These are phyloP conservation scores for Xerocomus spinulosus DNA, from an alignment of 768 basidiomycete species.

Conservation along the genomic window DNA sequence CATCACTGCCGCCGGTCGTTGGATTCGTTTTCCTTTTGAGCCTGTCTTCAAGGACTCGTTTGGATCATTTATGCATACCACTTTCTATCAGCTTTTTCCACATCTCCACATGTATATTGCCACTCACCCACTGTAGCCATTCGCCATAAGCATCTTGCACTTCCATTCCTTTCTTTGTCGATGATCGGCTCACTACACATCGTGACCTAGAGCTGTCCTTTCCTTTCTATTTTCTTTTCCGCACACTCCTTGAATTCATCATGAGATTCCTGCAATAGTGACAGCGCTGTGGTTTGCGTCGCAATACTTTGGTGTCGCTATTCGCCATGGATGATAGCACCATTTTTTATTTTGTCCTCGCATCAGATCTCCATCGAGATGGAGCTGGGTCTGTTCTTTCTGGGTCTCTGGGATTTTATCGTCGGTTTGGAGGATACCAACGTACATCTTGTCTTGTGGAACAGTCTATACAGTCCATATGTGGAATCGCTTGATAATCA, in stretches of 20 bases:
- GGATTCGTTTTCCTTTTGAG: neutral
- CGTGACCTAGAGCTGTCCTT: slow-evolving; percentile 13
- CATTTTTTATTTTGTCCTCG: slow-evolving; percentile 7
- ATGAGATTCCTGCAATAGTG: too few relatives aligned
- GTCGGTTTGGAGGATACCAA: neutral
- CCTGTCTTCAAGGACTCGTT: slow-evolving; percentile 4
- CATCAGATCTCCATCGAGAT: slow-evolving; percentile 12
- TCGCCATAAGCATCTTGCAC: slow-evolving; percentile 26
- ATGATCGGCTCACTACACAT: slow-evolving; percentile 2
- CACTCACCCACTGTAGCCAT: slow-evolving; percentile 29
- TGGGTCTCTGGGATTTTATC: neutral
- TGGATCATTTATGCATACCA: slow-evolving; percentile 19
- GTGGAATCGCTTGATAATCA: slow-evolving; percentile 17
- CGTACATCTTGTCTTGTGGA: neutral
- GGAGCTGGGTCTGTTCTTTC: slow-evolving; percentile 14
- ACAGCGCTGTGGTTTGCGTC: too few relatives aligned
- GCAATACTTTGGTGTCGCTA: neutral
- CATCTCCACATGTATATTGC: slow-evolving; percentile 29
- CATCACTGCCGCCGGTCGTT: neutral
- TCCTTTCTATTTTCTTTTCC: slow-evolving; percentile 9
- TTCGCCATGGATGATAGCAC: slow-evolving; percentile 2
- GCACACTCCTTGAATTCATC: too few relatives aligned
- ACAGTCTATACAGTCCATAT: neutral
- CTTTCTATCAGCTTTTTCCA: slow-evolving; percentile 4
- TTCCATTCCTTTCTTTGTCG: neutral